phyloP scores from a whole-genome alignment of 2,329 filamentous ascomycete species.

The Pseudopyrenochaeta lycopersici region DNA sequence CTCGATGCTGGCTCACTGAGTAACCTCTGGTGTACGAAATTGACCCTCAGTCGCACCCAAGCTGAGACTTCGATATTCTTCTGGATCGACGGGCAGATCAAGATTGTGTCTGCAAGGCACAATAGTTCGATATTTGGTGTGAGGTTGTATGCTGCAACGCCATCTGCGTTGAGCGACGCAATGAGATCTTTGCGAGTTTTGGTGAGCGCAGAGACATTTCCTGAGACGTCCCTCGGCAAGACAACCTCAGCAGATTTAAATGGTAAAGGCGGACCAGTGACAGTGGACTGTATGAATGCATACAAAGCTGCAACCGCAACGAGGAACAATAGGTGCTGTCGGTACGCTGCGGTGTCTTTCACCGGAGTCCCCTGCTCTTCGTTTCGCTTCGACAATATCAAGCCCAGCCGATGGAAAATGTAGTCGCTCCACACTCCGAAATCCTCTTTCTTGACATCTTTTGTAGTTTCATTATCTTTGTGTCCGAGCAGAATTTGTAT shows the following conservation, averaged over 20 bases:
- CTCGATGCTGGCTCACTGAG: constrained; percentile 69
- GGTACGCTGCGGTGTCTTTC: constrained; percentile 48
- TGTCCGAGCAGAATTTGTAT: constrained; percentile 54
- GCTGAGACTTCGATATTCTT: constrained; percentile 57
- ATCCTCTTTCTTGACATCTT: constrained; percentile 40
- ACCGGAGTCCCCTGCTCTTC: constrained; percentile 32
- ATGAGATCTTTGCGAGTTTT: constrained; percentile 66
- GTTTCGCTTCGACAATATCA: constrained; percentile 45
- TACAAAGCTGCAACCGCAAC: constrained; percentile 75
- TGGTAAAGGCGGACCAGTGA: constrained; percentile 83
- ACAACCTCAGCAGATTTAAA: constrained; percentile 62
- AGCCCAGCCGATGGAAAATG: constrained; percentile 53
- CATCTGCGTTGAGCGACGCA: constrained; percentile 78
- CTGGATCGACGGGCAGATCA: constrained; percentile 60
- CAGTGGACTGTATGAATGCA: constrained; percentile 84
- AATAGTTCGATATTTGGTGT: constrained; percentile 87
- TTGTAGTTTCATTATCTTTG: constrained; percentile 42
- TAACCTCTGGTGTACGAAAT: constrained; percentile 76
- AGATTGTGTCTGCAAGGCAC: constrained; percentile 72
- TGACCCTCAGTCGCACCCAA: constrained; percentile 75
- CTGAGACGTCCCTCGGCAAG: constrained; percentile 58
- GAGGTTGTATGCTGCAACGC: constrained; percentile 84
- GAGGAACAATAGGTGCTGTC: constrained; percentile 57
- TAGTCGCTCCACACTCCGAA: constrained; percentile 56
- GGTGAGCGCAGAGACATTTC: constrained; percentile 44